Conservation (phyloP, 2,329 filamentous ascomycete species). For the Waltergamsia citrina region DNA sequence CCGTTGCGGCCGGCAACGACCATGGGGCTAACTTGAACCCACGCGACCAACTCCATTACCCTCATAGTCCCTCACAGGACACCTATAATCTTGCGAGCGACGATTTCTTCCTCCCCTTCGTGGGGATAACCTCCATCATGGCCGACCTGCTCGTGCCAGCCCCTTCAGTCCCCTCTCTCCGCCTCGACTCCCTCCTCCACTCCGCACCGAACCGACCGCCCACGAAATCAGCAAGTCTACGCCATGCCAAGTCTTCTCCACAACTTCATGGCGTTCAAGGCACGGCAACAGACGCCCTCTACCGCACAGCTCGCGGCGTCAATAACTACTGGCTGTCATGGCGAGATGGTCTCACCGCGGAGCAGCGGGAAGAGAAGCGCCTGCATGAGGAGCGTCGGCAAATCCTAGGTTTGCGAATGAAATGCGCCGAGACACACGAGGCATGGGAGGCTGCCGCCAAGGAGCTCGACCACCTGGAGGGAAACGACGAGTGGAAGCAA, state of each 20-base stretch:
- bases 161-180: constrained; percentile 3
- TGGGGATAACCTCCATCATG: constrained; percentile 3
- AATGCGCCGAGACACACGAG: constrained; percentile 58
- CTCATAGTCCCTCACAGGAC: too few relatives aligned
- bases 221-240: background rate
- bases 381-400: constrained; percentile 50
- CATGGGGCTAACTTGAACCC: too few relatives aligned
- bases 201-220: background rate
- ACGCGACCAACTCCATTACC: too few relatives aligned
- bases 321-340: constrained; percentile 34
- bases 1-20: too few relatives aligned
- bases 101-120: too few relatives aligned
- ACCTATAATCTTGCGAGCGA: too few relatives aligned
- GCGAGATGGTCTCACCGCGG: constrained; percentile 41
- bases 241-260: constrained; percentile 4
- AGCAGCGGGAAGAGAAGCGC: constrained; percentile 36
- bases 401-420: constrained; percentile 54
- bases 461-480: constrained; percentile 71
- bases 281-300: constrained; percentile 4
- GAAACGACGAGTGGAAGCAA: constrained; percentile 73
- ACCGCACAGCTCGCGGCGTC: constrained; percentile 25
- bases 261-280: background rate
- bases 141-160: constrained; percentile 7
- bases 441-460: constrained; percentile 70
- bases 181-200: constrained; percentile 1